Base-by-base conservation (phyloP, 192 early-diverging fungal species). In the Ramicandelaber brevisporus region DNA sequence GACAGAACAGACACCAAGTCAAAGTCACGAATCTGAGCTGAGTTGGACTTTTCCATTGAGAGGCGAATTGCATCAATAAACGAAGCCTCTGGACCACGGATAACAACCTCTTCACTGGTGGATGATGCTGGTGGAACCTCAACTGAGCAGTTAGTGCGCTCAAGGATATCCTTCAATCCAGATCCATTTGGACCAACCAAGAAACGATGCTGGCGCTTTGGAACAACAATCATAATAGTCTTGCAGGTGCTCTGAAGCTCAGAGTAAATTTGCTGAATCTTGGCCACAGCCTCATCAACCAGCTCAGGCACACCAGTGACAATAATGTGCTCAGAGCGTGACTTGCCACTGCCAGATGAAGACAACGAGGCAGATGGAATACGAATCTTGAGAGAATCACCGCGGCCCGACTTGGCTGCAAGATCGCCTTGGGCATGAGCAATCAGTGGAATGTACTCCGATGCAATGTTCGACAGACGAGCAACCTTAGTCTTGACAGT, bases 181-280 rank as follows among this genome's bases (percentile, higher is more conserved):
- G 61, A 44, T 16, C 78, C 84, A 46, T 74, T 68, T 17, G 66
- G 48, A 8, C 89, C 89, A 18, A 88, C 58, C 12, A 98, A 53
- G 47, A 85, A 90, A 24, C 70, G 73, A 48, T 95, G 92, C 52
- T 90, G 83, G 30, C 73, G 71, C 58, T 93, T 90, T 24, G 78
- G 73, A 24, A 93, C 57, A 22, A 59, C 57, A 26, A 85, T 60
- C 2, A 54, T 51, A 26, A 78, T 44, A 6, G 61, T 68, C 18
- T 65, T 50, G 27, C 76, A 72, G 17, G 41, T 63, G 12, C 55
- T 54, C 40, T 73, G 53, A 29, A 93, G 54, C 14, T 70, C 49
- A 4, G 45, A 53, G 36, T 72, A 67, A 1, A 56, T 43, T 2
- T 42, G 48, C 21, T 67, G 59, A 19, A 95, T 42, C 0, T 35